Percentiles rank a stretch among this genome's conserved stretches.
These are phyloP conservation scores for Apiotrichum mycotoxinovorans DNA, from an alignment of 1,284 basidiomycete genomes.

Conservation along the genomic window DNA sequence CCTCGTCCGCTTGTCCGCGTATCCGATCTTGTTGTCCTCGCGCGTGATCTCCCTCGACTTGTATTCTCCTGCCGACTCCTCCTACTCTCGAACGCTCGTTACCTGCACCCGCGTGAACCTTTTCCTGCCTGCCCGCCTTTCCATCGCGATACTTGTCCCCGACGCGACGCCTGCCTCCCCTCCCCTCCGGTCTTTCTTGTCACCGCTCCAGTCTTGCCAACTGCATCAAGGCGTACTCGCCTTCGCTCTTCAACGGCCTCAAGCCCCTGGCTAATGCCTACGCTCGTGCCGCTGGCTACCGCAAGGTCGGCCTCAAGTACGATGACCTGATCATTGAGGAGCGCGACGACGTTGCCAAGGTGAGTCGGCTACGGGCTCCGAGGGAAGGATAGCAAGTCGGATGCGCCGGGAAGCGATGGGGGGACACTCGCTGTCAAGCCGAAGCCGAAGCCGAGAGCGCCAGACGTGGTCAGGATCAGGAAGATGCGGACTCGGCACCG, in stretches of 20 bases:
- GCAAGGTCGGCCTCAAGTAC: constrained; percentile 85
- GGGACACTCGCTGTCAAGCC: no score
- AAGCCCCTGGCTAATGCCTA: constrained; percentile 83
- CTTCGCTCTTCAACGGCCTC: constrained; percentile 54
- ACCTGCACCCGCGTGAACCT: background rate
- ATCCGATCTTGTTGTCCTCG: background rate
- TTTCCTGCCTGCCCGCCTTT: background rate
- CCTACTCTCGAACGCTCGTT: background rate
- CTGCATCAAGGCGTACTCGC: constrained; percentile 65
- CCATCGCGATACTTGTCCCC: background rate
- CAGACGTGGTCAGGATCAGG: no score
- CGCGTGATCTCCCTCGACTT: no score
- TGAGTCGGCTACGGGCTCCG: no score
- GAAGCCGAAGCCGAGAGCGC: no score
- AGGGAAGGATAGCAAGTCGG: no score
- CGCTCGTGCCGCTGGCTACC: constrained; percentile 75
- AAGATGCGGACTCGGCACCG: no score
- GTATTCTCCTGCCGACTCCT: background rate
- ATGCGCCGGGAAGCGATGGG: no score
- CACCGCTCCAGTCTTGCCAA: constrained; percentile 58
- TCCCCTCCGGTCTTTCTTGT: background rate
- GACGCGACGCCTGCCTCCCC: background rate
- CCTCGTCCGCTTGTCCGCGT: background rate
- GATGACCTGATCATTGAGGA: constrained; percentile 95
- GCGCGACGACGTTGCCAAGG: constrained; percentile 77